Evolutionary conservation across 2,329 filamentous ascomycete genomes (phyloP), one percentile per base, ranked within the genome.

Genomic region (Esteya vermicola): DNA sequence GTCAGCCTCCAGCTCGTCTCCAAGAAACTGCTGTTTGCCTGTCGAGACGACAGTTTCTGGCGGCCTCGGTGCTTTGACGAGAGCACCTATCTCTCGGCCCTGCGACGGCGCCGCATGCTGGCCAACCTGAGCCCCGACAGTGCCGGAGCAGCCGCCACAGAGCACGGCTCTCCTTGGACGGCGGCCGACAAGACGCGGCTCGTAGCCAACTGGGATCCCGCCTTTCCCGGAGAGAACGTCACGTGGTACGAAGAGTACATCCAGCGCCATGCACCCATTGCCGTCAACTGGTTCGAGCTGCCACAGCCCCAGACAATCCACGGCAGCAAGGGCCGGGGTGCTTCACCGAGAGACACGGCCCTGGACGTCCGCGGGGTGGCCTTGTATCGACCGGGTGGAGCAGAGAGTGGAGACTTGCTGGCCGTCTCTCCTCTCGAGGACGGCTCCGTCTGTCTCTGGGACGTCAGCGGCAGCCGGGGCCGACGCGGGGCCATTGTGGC

Each of bases 191-290:
- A 63, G 41, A 59, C 63, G 19, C 70, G 76, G 37, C 70, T 84
- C 42, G 64, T 82, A 52, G 78, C 78, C 5, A 85, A 85, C 49
- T 94, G 86, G 86, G 85, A 94, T 49, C 84, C 84, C 1, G 75
- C 74, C 0, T 85, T 81, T 47, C 72, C 77, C 0, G 63, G 60
- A 5, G 86, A 95, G 58, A 65, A 65, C 31, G 67, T 88, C 18
- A 76, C 82, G 36, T 95, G 85, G 81, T 94, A 93, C 56, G 72
- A 82, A 41, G 88, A 95, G 57, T 94, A 86, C 53, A 80, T 93
- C 46, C 84, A 88, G 39, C 72, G 88, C 26, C 71, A 88, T 57
- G 85, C 76, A 1, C 77, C 79, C 0, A 67, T 85, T n/a, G 69
- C 68, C 13, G 64, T 85, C 39, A 79, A 72, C 50, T 95, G 88